A percentile compares a stretch with the other conserved stretches of the same genome.
phyloP scores from a whole-genome alignment of 1,284 basidiomycete genomes.

The Ceratobasidium sp. region DNA sequence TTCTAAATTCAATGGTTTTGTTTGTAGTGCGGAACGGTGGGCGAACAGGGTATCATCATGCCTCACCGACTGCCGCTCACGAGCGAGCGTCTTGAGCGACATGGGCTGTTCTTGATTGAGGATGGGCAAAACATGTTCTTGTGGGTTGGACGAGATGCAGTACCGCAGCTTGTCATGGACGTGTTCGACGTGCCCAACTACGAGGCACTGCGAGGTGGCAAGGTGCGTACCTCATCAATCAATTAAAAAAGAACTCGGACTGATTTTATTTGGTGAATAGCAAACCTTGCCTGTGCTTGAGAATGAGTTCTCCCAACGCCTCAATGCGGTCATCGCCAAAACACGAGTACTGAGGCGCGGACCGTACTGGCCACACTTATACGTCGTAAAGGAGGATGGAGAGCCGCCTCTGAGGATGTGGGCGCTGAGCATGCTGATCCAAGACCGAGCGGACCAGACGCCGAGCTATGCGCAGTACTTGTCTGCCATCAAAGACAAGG shows the following conservation, averaged over 20 bases:
- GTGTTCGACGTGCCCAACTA: conserved; percentile 94
- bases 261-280: conserved; percentile 55
- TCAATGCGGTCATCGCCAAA: conserved; percentile 94
- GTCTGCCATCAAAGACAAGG: conserved; percentile 79
- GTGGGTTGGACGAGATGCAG: conserved; percentile 96
- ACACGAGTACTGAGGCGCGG: conserved; percentile 90
- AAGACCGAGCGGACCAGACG: conserved; percentile 94
- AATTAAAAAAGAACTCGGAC: background rate
- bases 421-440: conserved; percentile 94
- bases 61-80: conserved; percentile 91
- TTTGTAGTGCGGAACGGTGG: conserved; percentile 68
- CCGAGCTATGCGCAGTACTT: conserved; percentile 97
- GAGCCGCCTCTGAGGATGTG: conserved; percentile 93
- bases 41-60: conserved; percentile 82
- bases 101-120: conserved; percentile 97
- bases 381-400: conserved; percentile 98
- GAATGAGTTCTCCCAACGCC: conserved; percentile 91
- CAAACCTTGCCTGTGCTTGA: conserved; percentile 88
- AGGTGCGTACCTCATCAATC: conserved; percentile 63
- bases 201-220: conserved; percentile 89
- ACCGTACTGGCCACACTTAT: conserved; percentile 93
- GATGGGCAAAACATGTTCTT: conserved; percentile 98
- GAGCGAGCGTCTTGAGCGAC: conserved; percentile 92
- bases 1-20: too few species aligned
- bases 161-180: conserved; percentile 92